Evolutionary conservation across 2,329 filamentous ascomycete genomes (phyloP).

Genomic region (Onygenales sp.): DNA sequence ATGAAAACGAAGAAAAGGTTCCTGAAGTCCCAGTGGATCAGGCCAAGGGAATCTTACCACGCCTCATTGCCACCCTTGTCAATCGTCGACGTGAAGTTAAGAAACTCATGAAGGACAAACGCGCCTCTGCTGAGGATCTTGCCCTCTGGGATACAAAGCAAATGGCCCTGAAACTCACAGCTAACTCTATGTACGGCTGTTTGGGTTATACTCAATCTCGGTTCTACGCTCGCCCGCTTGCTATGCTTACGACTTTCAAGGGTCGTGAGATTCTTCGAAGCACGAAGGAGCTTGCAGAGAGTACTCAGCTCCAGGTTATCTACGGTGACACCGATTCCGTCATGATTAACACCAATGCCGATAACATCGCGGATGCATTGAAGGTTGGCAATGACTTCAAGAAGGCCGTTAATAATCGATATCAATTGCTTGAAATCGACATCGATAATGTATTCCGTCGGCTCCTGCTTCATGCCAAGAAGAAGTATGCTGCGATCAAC

Average conservation of each 20-base stretch:
- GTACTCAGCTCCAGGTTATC: conserved; percentile 83
- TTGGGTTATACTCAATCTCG: conserved; percentile 93
- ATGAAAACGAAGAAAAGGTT: conserved; percentile 75
- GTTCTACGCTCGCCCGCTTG: conserved; percentile 90
- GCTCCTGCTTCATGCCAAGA: conserved; percentile 90
- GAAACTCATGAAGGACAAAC: conserved; percentile 90
- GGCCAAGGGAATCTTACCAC: conserved; percentile 75
- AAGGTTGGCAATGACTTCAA: conserved; percentile 94
- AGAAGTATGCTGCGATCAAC: conserved; percentile 98
- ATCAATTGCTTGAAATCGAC: conserved; percentile 88
- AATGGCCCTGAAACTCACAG: conserved; percentile 88
- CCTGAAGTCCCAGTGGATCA: conserved; percentile 75
- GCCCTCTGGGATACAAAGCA: conserved; percentile 98
- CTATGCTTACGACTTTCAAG: conserved; percentile 93
- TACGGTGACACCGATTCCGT: conserved; percentile 99
- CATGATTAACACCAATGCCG: conserved; percentile 99
- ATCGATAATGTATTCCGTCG: conserved; percentile 96
- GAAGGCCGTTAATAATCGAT: conserved; percentile 84
- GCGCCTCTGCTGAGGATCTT: conserved; percentile 73
- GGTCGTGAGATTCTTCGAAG: conserved; percentile 93
- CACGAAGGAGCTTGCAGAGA: conserved; percentile 92
- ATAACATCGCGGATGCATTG: conserved; percentile 81
- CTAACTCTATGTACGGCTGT: conserved; percentile 99
- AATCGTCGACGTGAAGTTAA: conserved; percentile 85
- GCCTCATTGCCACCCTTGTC: conserved; percentile 85